These are phyloP conservation scores for Zopfochytrium polystomum DNA, from an alignment of 371 early-diverging fungal genomes.

Conservation along the genomic window DNA sequence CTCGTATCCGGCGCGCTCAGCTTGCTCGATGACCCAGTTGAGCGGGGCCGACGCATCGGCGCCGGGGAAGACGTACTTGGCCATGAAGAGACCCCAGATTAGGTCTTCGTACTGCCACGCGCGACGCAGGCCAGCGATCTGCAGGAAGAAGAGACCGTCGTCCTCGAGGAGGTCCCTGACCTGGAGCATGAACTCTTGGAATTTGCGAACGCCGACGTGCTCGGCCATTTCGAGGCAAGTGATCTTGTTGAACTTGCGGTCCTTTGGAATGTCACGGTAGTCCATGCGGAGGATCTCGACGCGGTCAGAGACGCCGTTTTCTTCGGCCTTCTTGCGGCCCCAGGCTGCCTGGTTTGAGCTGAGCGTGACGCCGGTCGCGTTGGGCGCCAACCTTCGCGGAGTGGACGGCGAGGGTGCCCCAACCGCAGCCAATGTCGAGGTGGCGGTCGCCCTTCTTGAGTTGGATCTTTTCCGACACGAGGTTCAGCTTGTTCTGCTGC, in stretches of 20 bases:
- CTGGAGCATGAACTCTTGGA: constrained; percentile 87
- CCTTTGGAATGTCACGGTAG: constrained; percentile 91
- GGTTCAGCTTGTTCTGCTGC: constrained; percentile 90
- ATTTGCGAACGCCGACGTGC: constrained; percentile 92
- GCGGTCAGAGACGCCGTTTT: constrained; percentile 73
- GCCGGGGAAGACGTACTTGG: constrained; percentile 96
- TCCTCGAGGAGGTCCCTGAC: constrained; percentile 92
- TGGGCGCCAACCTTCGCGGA: constrained; percentile 85
- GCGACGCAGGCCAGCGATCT: constrained; percentile 92
- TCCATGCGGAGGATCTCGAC: constrained; percentile 87
- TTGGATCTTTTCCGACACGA: constrained; percentile 82
- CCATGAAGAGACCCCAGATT: constrained; percentile 94
- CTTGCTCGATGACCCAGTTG: constrained; percentile 81
- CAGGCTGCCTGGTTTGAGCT: constrained; percentile 87
- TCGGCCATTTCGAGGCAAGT: constrained; percentile 96
- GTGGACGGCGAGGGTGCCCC: constrained; percentile 90
- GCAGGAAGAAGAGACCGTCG: constrained; percentile 95
- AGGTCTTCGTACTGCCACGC: constrained; percentile 88
- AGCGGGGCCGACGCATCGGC: constrained; percentile 96
- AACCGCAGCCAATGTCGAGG: constrained; percentile 98
- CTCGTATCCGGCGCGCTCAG: constrained; percentile 92
- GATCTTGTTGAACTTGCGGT: constrained; percentile 92
- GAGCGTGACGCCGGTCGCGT: constrained; percentile 91
- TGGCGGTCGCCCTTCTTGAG: constrained; percentile 85
- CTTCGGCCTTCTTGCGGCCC: constrained; percentile 78